phyloP scores from a whole-genome alignment of 140 eudicot species.

The Ambrosia hybrid region DNA sequence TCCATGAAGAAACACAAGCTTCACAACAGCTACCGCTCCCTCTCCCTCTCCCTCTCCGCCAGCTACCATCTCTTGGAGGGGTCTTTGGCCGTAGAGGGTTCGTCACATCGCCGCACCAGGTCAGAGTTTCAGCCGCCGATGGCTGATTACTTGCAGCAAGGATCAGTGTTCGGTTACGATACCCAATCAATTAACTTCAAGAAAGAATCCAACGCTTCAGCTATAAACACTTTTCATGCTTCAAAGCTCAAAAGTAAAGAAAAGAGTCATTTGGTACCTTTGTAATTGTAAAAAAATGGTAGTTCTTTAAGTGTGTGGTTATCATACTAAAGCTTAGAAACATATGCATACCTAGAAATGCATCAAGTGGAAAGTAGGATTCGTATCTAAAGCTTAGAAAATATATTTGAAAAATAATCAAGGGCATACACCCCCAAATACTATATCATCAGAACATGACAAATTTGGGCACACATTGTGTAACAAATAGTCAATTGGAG shows the following conservation, averaged over 20 bases:
- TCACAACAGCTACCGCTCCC: constrained; percentile 46
- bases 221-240: constrained; percentile 24
- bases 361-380: too few species aligned
- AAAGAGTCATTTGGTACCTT: constrained; percentile 12
- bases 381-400: too few species aligned
- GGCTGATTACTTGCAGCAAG: constrained; percentile 31
- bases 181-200: constrained; percentile 22
- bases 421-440: too few species aligned
- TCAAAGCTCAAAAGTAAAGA: constrained; percentile 23
- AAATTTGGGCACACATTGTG: too few species aligned
- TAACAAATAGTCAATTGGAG: too few species aligned
- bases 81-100: constrained; percentile 36
- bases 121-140: constrained; percentile 43
- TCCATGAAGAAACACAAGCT: constrained; percentile 48
- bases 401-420: too few species aligned
- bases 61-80: constrained; percentile 47
- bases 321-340: too few species aligned
- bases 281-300: constrained; percentile 20
- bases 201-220: constrained; percentile 13
- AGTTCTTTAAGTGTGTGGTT: neutral
- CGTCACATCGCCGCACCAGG: constrained; percentile 47
- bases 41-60: constrained; percentile 15
- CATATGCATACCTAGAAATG: too few species aligned
- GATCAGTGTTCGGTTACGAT: constrained; percentile 21
- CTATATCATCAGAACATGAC: too few species aligned